Conservation (phyloP, 345 rosid genomes). For the Lepidium aucheri region DNA sequence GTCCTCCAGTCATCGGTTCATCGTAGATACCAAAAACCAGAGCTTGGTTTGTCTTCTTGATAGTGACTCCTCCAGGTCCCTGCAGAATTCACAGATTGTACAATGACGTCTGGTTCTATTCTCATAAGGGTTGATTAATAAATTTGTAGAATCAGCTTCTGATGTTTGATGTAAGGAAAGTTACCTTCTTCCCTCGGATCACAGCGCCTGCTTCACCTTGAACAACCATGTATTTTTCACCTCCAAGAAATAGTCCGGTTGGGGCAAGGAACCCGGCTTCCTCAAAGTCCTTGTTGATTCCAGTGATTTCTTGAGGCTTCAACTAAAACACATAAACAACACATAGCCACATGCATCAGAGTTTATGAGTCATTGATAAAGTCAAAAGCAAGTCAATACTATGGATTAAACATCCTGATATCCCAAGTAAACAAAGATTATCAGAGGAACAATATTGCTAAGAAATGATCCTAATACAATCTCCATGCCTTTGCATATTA, state of each 20-base stretch:
- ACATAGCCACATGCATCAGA: background rate
- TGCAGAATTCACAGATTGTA: constrained; percentile 19
- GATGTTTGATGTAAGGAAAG: background rate
- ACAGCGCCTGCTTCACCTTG: constrained; percentile 83
- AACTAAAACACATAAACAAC: constrained; percentile 34
- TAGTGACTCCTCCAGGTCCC: constrained; percentile 79
- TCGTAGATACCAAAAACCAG: constrained; percentile 26
- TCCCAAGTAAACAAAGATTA: background rate
- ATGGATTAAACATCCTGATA: background rate
- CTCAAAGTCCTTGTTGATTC: constrained; percentile 44
- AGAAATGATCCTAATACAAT: background rate
- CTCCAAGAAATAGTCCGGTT: constrained; percentile 66
- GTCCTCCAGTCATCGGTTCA: constrained; percentile 31
- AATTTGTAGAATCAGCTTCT: background rate
- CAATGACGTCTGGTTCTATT: background rate
- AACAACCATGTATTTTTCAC: constrained; percentile 74
- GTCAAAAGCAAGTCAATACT: background rate
- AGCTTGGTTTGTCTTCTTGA: constrained; percentile 59
- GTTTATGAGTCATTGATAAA: background rate
- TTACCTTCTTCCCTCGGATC: constrained; percentile 87
- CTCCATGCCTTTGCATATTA: background rate
- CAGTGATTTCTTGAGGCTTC: constrained; percentile 51
- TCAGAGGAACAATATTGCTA: background rate
- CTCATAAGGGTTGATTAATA: background rate
- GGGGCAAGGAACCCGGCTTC: constrained; percentile 78